These are phyloP conservation scores for Trichothecium roseum DNA, from an alignment of 2,329 filamentous ascomycete species.

Conservation along the genomic window DNA sequence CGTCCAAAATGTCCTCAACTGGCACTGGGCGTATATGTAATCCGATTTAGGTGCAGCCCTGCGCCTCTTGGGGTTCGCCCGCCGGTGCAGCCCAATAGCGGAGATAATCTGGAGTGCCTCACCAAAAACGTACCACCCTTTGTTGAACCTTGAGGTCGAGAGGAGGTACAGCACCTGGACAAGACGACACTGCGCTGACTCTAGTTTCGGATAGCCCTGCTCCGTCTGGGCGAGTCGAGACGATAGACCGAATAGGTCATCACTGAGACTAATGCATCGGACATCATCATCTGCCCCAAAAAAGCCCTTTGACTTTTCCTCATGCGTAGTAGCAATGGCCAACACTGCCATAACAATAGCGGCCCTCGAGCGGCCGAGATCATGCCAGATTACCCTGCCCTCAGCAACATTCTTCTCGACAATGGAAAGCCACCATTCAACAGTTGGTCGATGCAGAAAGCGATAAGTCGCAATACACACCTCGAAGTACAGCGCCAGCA, in stretches of 20 bases:
- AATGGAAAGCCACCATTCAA: slow-evolving; percentile 33
- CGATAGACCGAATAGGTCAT: slow-evolving; percentile 14
- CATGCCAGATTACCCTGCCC: slow-evolving; percentile 22
- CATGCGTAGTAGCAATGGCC: slow-evolving; percentile 34
- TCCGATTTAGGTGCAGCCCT: slow-evolving; percentile 12
- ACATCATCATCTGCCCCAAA: not conserved
- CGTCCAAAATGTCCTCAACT: slow-evolving; percentile 49
- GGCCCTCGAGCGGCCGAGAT: slow-evolving; percentile 32
- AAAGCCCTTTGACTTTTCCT: slow-evolving; percentile 22
- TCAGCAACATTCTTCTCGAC: slow-evolving; percentile 24
- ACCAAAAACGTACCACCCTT: slow-evolving; percentile 15
- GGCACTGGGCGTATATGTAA: slow-evolving; percentile 36
- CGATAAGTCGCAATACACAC: slow-evolving; percentile 49
- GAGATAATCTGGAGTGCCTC: slow-evolving; percentile 11
- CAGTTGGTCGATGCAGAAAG: slow-evolving; percentile 41
- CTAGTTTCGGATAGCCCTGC: slow-evolving; percentile 13
- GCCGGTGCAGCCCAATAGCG: slow-evolving; percentile 11
- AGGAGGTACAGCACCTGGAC: slow-evolving; percentile 13
- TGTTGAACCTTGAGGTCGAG: slow-evolving; percentile 12
- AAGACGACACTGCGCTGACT: slow-evolving; percentile 11
- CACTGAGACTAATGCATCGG: slow-evolving; percentile 9
- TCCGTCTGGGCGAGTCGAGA: slow-evolving; percentile 11
- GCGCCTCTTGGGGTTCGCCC: slow-evolving; percentile 4
- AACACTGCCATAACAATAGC: slow-evolving; percentile 36
- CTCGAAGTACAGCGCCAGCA: slow-evolving; percentile 41